A percentile compares a stretch with the other conserved stretches of the same genome.
Conservation (phyloP, 139 green algal genomes). For the Chlamydomonas schloesseri region DNA sequence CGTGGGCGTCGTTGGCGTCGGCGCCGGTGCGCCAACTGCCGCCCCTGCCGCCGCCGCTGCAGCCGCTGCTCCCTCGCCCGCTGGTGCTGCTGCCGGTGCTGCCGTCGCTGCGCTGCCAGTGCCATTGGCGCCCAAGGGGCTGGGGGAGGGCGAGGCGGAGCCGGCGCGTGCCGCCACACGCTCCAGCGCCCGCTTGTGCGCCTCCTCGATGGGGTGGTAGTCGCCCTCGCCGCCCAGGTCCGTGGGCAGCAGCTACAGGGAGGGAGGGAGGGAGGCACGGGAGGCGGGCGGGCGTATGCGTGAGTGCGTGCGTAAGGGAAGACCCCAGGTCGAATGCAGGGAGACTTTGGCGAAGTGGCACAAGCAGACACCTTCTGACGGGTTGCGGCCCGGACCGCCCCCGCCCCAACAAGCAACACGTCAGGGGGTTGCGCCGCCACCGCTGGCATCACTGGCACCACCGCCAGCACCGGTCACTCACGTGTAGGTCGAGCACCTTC, state of each 20-base stretch:
- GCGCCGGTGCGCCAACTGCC: neutral
- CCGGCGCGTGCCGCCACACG: neutral
- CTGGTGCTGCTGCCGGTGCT: neutral
- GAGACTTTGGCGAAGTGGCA: neutral
- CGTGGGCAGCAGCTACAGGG: conserved; percentile 2
- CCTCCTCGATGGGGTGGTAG: conserved; percentile 28
- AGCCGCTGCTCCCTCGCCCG: neutral
- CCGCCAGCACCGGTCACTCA: too few relatives aligned
- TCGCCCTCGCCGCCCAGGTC: conserved; percentile 39
- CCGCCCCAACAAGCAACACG: too few relatives aligned
- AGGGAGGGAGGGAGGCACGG: neutral
- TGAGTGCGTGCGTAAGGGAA: neutral
- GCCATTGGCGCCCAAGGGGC: neutral
- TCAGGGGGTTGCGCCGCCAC: too few relatives aligned
- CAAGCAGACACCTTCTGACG: too few relatives aligned
- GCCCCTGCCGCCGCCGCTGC: neutral
- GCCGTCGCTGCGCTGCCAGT: neutral
- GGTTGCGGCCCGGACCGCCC: too few relatives aligned
- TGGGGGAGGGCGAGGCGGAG: too few relatives aligned
- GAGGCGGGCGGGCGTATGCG: too few relatives aligned
- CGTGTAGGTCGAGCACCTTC: conserved; percentile 40
- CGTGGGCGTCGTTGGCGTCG: too few relatives aligned
- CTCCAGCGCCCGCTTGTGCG: conserved; percentile 4
- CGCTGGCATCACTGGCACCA: too few relatives aligned
- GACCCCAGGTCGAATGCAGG: neutral